Evolutionary conservation across 1,139 yeast species (phyloP), one percentile per base, ranked within the genome.

Genomic region (Meyerozyma guilliermondii): DNA sequence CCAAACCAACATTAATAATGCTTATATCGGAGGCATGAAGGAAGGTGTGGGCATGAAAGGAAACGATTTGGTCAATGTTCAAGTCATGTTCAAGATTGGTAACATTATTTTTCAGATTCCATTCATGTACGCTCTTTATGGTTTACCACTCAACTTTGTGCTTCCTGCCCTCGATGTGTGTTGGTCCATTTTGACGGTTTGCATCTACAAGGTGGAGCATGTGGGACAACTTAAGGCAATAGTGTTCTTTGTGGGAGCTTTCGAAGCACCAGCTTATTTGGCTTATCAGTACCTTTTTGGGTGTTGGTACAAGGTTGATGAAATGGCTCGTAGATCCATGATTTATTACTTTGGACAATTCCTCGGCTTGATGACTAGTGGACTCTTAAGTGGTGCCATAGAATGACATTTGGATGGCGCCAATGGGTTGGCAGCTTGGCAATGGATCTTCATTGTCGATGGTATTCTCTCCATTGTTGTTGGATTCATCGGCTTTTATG

Each of bases 381-480:
- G 88, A 36, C 71, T 81, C 41, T 62, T 83, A 28, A 83, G 83
- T 41, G 78, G 83, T n/a, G 78, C 81, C 7, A 76, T 81, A 39
- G 77, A 66, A 52, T 61, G 74, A 39, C 52, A 60, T 22, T 59
- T 83, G 52, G 64, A 70, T 43, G 80, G 78, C 26, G 59, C 58
- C 5, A 59, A 60, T 43, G 83, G 86, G 1, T 62, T 78, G 28
- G 71, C 63, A 28, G 80, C 86, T 10, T 83, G 89, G 89, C 74
- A 81, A 62, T 83, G 89, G 88, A 78, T 81, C 62, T 83, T 80
- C 55, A 74, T 84, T 46, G 72, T 83, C 48, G 88, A 83, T 58
- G 85, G 83, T 7, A 59, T 79, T 39, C 68, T 82, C 34, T 78
- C 88, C 2, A 54, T 82, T 27, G 76, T 67, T 3, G 78, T 84